Percentiles rank a stretch among this genome's conserved stretches.
phyloP scores from a whole-genome alignment of 2,329 filamentous ascomycete genomes.

The Ploettnerulaceae sp. region DNA sequence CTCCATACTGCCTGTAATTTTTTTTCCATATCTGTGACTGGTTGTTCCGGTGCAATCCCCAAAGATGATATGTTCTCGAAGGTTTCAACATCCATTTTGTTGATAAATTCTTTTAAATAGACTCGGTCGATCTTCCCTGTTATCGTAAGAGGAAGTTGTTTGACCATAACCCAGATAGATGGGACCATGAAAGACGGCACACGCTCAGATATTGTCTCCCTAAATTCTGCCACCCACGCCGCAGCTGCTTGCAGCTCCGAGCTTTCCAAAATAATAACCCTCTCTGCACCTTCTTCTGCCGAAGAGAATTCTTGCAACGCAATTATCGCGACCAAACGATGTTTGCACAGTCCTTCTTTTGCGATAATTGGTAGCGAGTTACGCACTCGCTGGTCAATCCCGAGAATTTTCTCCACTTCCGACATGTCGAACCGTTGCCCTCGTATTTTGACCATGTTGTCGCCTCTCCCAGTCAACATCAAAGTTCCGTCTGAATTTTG shows the following conservation, averaged over 20 bases:
- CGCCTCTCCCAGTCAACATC: slow-evolving; percentile 55
- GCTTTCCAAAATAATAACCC: not conserved
- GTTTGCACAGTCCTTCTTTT: slow-evolving; percentile 7
- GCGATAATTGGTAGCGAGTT: slow-evolving; percentile 1
- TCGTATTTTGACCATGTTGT: slow-evolving; percentile 61
- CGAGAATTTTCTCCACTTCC: slow-evolving; percentile 38
- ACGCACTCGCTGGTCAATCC: not conserved
- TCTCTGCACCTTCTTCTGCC: not conserved
- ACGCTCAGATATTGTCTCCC: not conserved
- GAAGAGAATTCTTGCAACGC: not conserved
- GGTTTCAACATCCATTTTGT: slow-evolving; percentile 3
- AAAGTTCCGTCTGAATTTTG: slow-evolving; percentile 47
- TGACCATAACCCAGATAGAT: slow-evolving; percentile 1
- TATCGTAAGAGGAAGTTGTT: not conserved
- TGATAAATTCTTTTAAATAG: not conserved
- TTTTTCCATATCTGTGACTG: slow-evolving; percentile 1
- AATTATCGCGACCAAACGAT: slow-evolving; percentile 4
- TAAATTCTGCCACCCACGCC: not conserved
- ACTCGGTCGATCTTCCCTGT: slow-evolving; percentile 8
- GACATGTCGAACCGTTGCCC: slow-evolving; percentile 60
- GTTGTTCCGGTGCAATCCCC: not conserved
- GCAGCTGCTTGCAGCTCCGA: not conserved
- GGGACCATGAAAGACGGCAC: slow-evolving; percentile 4
- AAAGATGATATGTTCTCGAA: slow-evolving; percentile 2
- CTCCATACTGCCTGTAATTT: not conserved